These are phyloP conservation scores for Fusarium armeniacum DNA, from an alignment of 2,329 filamentous ascomycete species.

Conservation along the genomic window DNA sequence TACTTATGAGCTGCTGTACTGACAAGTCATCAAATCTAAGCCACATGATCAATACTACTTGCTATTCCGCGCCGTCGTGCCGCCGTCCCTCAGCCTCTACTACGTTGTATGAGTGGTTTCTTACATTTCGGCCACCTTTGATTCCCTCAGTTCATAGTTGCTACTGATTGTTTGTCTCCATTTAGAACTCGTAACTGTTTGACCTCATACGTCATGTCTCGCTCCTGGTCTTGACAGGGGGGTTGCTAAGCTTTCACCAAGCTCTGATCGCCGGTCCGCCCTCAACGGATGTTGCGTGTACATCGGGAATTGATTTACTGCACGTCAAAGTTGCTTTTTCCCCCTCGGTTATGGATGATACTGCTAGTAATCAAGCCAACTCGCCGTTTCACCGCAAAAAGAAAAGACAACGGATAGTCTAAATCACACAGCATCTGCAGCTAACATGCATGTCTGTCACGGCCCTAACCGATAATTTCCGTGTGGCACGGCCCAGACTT, in stretches of 20 bases:
- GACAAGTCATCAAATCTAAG: conserved; percentile 16
- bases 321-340: not conserved
- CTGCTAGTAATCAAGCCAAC: not conserved
- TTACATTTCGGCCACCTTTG: not conserved
- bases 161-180: conserved; percentile 3
- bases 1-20: not conserved
- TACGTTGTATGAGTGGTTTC: conserved; percentile 1
- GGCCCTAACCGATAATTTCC: conserved; percentile 25
- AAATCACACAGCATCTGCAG: conserved; percentile 26
- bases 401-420: not conserved
- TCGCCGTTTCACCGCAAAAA: conserved; percentile 38
- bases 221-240: conserved; percentile 18
- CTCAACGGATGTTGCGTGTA: not conserved
- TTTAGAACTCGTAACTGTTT: conserved; percentile 5
- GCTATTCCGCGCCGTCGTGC: conserved; percentile 26
- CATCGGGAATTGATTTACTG: not conserved
- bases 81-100: conserved; percentile 23
- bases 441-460: conserved; percentile 30
- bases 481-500: conserved; percentile 23
- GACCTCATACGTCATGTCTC: conserved; percentile 34
- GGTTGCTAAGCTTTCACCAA: conserved; percentile 36
- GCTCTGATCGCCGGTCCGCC: conserved; percentile 27
- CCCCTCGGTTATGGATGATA: not conserved
- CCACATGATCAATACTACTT: conserved; percentile 5
- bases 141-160: conserved; percentile 8